These are phyloP conservation scores for Mucuna pruriens DNA, from an alignment of 306 rosid genomes.

Conservation along the genomic window DNA sequence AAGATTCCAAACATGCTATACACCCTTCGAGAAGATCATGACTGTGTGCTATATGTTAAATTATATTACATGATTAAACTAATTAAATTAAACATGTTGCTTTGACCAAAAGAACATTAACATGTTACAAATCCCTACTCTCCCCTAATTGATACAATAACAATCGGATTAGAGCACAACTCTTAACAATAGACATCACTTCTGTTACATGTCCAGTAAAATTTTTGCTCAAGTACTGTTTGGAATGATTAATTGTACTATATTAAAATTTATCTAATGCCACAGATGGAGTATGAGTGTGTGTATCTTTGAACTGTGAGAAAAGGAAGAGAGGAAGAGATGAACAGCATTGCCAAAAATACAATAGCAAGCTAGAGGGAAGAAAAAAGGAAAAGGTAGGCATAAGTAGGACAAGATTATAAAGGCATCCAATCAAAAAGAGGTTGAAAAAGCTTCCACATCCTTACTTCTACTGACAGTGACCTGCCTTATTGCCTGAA, in stretches of 20 bases:
- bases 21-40: not conserved
- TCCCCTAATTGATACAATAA: not conserved
- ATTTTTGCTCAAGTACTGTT: too few relatives aligned
- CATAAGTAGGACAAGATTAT: conserved; percentile 28
- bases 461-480: conserved; percentile 46
- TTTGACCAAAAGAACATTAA: not conserved
- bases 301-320: not conserved
- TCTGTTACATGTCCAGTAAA: too few relatives aligned
- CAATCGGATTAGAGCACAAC: not conserved
- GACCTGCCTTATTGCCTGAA: conserved; percentile 52
- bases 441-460: conserved; percentile 40
- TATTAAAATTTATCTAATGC: not conserved
- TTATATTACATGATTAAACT: not conserved
- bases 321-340: not conserved
- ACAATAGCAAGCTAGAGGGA: conserved; percentile 47
- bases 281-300: not conserved
- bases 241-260: too few relatives aligned
- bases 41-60: not conserved
- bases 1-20: too few relatives aligned
- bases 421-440: conserved; percentile 37
- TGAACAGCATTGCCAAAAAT: conserved; percentile 46
- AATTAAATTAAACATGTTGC: not conserved
- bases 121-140: not conserved
- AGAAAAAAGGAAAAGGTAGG: conserved; percentile 54
- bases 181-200: not conserved